phyloP scores from a whole-genome alignment of 1,139 yeast species.

The Saccharomyces hybrid region DNA sequence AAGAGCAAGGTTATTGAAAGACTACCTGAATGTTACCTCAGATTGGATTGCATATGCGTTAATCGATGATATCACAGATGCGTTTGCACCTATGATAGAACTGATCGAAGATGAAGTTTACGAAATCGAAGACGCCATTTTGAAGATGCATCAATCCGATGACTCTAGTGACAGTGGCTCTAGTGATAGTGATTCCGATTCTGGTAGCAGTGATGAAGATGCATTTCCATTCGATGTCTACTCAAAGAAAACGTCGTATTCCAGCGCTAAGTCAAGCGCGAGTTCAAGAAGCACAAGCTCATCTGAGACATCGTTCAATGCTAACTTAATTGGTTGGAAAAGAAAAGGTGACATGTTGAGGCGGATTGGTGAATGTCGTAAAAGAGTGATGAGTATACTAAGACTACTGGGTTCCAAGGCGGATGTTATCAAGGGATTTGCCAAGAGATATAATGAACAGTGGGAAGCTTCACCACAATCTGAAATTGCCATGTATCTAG shows the following conservation, averaged over 20 bases:
- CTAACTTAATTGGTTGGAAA: conserved; percentile 69
- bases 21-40: conserved; percentile 80
- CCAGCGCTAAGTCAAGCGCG: neutral
- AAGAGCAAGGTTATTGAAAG: conserved; percentile 78
- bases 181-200: conserved; percentile 36
- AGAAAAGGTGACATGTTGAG: conserved; percentile 90
- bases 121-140: conserved; percentile 81
- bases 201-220: conserved; percentile 27
- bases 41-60: conserved; percentile 97
- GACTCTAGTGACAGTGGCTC: conserved; percentile 40
- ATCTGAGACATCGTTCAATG: conserved; percentile 37
- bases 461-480: conserved; percentile 69
- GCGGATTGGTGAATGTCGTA: conserved; percentile 90
- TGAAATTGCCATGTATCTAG: conserved; percentile 81
- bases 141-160: conserved; percentile 73
- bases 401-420: conserved; percentile 86
- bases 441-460: conserved; percentile 80
- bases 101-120: conserved; percentile 90
- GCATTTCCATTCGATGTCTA: conserved; percentile 8
- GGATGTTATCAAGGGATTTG: conserved; percentile 90
- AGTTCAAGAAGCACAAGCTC: conserved; percentile 19
- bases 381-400: conserved; percentile 83
- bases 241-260: neutral
- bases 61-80: conserved; percentile 94
- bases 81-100: conserved; percentile 93